These are phyloP conservation scores for Suillus discolor DNA, from an alignment of 768 basidiomycete genomes.

Conservation along the genomic window DNA sequence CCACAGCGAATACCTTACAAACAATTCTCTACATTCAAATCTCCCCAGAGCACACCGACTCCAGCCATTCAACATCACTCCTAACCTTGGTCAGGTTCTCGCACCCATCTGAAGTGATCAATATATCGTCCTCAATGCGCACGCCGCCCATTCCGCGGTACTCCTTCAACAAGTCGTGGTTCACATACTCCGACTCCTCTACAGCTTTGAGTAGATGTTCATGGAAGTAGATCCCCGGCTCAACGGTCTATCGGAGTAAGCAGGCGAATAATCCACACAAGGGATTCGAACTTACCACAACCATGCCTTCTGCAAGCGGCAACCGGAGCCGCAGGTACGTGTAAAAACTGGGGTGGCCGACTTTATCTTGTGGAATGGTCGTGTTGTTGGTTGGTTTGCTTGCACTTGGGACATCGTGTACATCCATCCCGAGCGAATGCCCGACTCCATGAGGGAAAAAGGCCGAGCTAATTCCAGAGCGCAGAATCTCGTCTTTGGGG, in stretches of 20 bases:
- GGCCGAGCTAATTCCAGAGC: constrained; percentile 74
- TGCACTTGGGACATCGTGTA: constrained; percentile 89
- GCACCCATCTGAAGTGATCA: constrained; percentile 71
- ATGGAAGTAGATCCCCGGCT: constrained; percentile 89
- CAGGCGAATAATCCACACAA: constrained; percentile 8
- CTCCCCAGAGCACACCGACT: constrained; percentile 76
- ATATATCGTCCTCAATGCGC: constrained; percentile 89
- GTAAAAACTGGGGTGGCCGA: constrained; percentile 70
- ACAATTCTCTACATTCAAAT: constrained; percentile 20
- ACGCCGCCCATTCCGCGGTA: constrained; percentile 91
- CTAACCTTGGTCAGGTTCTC: constrained; percentile 87
- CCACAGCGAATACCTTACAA: not conserved
- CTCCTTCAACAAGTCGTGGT: constrained; percentile 64
- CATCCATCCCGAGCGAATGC: constrained; percentile 91
- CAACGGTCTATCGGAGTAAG: constrained; percentile 67
- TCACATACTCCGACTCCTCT: constrained; percentile 1
- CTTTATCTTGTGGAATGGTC: constrained; percentile 42
- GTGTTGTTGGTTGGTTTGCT: constrained; percentile 67
- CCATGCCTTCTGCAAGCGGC: constrained; percentile 77
- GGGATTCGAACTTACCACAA: constrained; percentile 62
- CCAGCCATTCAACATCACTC: constrained; percentile 84
- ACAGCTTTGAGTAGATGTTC: constrained; percentile 49
- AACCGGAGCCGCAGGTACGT: constrained; percentile 78
- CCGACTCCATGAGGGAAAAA: constrained; percentile 97
- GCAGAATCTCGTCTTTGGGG: constrained; percentile 68